Evolutionary conservation across 208 protist genomes (phyloP).

Genomic region (Crithidia thermophila): DNA sequence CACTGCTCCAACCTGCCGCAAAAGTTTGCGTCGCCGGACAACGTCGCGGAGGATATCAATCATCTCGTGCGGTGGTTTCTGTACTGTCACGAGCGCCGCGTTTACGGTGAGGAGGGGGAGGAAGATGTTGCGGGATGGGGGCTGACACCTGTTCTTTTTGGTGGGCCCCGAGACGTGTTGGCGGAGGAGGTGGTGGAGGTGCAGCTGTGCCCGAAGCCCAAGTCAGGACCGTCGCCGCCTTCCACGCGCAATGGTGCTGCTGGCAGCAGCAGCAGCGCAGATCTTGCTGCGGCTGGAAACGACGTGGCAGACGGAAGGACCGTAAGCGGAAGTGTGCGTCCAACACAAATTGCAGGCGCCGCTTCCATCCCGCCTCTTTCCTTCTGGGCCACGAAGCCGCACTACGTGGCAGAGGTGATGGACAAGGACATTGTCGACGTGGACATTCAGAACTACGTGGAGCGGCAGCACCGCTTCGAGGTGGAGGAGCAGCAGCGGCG

Average conservation of each 20-base stretch:
- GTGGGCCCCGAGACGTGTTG: conserved; percentile 3
- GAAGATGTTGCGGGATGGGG: too few relatives aligned
- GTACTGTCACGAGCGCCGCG: conserved; percentile 26
- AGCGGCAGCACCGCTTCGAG: conserved; percentile 46
- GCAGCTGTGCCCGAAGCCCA: background rate
- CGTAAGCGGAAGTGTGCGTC: too few relatives aligned
- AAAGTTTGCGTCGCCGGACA: conserved; percentile 29
- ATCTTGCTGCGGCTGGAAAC: background rate
- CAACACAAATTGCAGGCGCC: background rate
- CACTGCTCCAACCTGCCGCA: conserved; percentile 35
- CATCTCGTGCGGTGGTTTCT: conserved; percentile 50
- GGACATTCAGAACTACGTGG: conserved; percentile 62
- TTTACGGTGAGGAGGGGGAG: conserved; percentile 42
- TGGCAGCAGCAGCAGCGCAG: background rate
- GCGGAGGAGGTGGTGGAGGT: conserved; percentile 28
- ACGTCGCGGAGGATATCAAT: conserved; percentile 28
- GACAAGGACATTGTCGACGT: conserved; percentile 38
- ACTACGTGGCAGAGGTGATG: conserved; percentile 43
- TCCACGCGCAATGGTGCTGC: background rate
- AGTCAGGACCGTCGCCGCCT: background rate
- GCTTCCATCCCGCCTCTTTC: background rate
- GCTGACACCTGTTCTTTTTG: conserved; percentile 36
- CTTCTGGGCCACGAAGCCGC: conserved; percentile 25
- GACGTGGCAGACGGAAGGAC: too few relatives aligned
- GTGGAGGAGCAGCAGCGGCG: conserved; percentile 28